Percentiles rank a stretch among this genome's conserved stretches.
Conservation (phyloP, 2,329 filamentous ascomycete species). For the Thielaviopsis punctulata region DNA sequence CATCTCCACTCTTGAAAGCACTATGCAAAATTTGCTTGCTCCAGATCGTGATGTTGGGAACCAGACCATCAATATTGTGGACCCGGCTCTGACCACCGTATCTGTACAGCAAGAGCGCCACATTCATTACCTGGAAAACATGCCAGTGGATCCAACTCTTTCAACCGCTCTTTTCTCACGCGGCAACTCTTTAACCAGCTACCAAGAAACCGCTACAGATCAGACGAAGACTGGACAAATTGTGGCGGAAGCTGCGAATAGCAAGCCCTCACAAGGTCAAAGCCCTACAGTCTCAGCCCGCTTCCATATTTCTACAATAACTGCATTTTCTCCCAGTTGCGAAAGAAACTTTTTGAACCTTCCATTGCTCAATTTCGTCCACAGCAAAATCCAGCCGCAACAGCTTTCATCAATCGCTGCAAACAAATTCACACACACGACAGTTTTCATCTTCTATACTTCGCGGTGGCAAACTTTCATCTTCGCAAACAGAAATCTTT, state of each 20-base stretch:
- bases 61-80: neutral
- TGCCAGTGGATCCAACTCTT: neutral
- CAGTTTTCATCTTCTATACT: neutral
- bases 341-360: neutral
- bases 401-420: neutral
- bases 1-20: too few relatives aligned
- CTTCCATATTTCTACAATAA: too few relatives aligned
- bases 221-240: neutral
- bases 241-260: neutral
- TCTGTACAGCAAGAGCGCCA: neutral
- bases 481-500: neutral
- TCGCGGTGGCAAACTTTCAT: neutral
- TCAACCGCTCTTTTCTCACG: neutral
- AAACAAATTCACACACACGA: neutral
- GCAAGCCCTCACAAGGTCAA: neutral
- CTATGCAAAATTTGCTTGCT: neutral
- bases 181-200: too few relatives aligned
- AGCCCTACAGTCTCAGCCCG: too few relatives aligned
- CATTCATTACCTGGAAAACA: neutral
- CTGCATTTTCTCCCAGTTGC: neutral
- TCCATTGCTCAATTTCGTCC: neutral
- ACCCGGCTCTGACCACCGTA: neutral
- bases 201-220: neutral
- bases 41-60: neutral
- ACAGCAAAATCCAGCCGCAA: neutral